Evolutionary conservation across 2,329 filamentous ascomycete genomes (phyloP), one percentile per base, ranked within the genome.

Genomic region (Monosporascus sp.): DNA sequence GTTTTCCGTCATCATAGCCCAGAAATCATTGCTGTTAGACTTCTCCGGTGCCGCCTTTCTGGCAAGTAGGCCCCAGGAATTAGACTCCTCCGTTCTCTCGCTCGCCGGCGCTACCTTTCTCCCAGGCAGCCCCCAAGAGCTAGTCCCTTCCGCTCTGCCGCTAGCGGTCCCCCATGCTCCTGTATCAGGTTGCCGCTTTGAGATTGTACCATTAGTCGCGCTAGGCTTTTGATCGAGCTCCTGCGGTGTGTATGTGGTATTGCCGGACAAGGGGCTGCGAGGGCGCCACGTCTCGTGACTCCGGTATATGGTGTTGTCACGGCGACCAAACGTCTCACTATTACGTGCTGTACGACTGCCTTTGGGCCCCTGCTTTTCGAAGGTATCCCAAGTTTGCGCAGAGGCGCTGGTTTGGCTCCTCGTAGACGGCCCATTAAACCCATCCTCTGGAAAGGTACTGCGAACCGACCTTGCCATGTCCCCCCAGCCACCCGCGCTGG

Each of bases 61-160:
- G 14, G 59, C 50, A 11, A 64, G 37, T 49, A 57, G 51, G 2
- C 57, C 46, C 60, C 60, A 63, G 3, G 52, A 54, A n/a, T 55
- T 24, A 18, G 14, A 41, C 14, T 49, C 26, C n/a, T 44, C 20
- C 3, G 38, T 44, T 28, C 41, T 22, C 9, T 15, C 20, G 35
- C 28, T 47, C 20, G 17, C 44, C 11, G 11, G 15, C 11, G n/a
- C 28, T 14, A 11, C 15, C 41, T 22, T 26, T 28, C 31, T 28
- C 38, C 9, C 26, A 37, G 22, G n/a, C 9, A 18, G 18, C 8
- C 26, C 48, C 28, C 22, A 35, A 35, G 31, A 14, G 5, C 40
- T 43, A 8, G 18, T 43, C 18, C 22, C 18, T 20, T 20, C 40
- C 5, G 40, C 18, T 17, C 24, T n/a, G 20, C 20, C 20, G 43